Percentiles rank a stretch among this genome's conserved stretches.
Evolutionary conservation across 768 basidiomycete genomes (phyloP).

Genomic region (Trametes meyenii): DNA sequence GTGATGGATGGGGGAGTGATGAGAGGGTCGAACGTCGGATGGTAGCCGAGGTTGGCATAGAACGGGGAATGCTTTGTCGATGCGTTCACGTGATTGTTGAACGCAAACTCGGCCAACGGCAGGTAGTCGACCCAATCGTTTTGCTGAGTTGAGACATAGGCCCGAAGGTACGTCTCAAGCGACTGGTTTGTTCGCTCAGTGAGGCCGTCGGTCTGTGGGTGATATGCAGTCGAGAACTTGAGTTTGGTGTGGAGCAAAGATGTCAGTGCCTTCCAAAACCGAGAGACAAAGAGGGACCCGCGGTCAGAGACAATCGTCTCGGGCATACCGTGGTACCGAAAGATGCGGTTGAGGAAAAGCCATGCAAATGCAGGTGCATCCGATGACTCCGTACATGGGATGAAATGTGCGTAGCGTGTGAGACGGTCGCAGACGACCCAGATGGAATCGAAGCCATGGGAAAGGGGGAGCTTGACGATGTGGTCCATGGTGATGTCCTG

Average conservation of each 20-base stretch:
- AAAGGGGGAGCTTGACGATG: constrained; percentile 28
- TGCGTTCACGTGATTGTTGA: constrained; percentile 41
- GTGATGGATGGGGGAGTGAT: constrained; percentile 33
- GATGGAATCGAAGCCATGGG: constrained; percentile 27
- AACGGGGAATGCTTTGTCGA: constrained; percentile 32
- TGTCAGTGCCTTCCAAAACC: constrained; percentile 12
- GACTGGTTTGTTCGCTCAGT: constrained; percentile 43
- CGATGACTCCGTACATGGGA: constrained; percentile 18
- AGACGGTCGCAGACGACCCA: constrained; percentile 23
- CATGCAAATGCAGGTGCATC: constrained; percentile 19
- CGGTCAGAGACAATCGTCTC: constrained; percentile 25
- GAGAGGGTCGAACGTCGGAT: constrained; percentile 32
- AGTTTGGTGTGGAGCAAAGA: constrained; percentile 18
- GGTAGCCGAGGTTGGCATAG: constrained; percentile 14
- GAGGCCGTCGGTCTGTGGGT: constrained; percentile 46
- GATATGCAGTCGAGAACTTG: constrained; percentile 42
- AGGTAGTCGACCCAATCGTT: constrained; percentile 47
- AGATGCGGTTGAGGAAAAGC: constrained; percentile 21
- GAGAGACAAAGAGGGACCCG: constrained; percentile 19
- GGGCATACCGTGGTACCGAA: constrained; percentile 25
- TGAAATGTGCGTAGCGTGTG: constrained; percentile 16
- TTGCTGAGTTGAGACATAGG: constrained; percentile 42
- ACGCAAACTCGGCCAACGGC: constrained; percentile 44
- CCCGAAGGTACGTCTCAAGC: constrained; percentile 41
- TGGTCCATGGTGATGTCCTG: constrained; percentile 28